Conservation (phyloP, 192 early-diverging fungal genomes). For the Funneliformis mosseae region DNA sequence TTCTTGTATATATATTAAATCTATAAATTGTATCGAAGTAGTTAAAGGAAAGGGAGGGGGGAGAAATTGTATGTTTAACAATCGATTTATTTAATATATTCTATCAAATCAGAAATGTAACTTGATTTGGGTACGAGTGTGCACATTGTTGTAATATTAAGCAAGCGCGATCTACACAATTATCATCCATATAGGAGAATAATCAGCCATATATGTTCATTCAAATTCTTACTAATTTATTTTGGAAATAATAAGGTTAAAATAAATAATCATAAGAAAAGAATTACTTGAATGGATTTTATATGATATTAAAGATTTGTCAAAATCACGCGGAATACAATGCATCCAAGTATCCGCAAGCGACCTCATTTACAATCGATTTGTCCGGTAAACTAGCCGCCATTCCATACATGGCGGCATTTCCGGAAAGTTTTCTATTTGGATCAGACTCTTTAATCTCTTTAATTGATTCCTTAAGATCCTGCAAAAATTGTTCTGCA, state of each 20-base stretch:
- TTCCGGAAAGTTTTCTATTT: slow-evolving; percentile 65
- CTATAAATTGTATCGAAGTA: not conserved
- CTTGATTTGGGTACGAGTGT: too few relatives aligned
- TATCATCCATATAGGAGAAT: too few relatives aligned
- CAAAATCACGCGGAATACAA: slow-evolving; percentile 64
- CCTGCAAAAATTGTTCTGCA: slow-evolving; percentile 71
- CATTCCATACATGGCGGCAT: slow-evolving; percentile 92
- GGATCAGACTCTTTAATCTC: slow-evolving; percentile 66
- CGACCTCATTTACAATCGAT: slow-evolving; percentile 85
- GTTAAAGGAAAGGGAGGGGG: too few relatives aligned
- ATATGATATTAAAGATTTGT: not conserved
- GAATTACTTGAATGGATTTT: not conserved
- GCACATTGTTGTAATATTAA: too few relatives aligned
- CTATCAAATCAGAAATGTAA: too few relatives aligned
- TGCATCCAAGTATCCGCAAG: slow-evolving; percentile 84
- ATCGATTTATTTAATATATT: too few relatives aligned
- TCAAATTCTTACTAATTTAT: too few relatives aligned
- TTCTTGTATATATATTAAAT: not conserved
- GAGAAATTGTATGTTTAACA: not conserved
- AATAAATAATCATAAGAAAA: not conserved
- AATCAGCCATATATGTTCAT: too few relatives aligned
- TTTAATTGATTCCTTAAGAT: slow-evolving; percentile 77
- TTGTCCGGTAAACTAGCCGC: slow-evolving; percentile 86
- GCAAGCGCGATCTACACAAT: too few relatives aligned
- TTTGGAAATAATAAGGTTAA: too few relatives aligned